phyloP scores from a whole-genome alignment of 2,329 filamentous ascomycete species.

The Cercospora sp. region DNA sequence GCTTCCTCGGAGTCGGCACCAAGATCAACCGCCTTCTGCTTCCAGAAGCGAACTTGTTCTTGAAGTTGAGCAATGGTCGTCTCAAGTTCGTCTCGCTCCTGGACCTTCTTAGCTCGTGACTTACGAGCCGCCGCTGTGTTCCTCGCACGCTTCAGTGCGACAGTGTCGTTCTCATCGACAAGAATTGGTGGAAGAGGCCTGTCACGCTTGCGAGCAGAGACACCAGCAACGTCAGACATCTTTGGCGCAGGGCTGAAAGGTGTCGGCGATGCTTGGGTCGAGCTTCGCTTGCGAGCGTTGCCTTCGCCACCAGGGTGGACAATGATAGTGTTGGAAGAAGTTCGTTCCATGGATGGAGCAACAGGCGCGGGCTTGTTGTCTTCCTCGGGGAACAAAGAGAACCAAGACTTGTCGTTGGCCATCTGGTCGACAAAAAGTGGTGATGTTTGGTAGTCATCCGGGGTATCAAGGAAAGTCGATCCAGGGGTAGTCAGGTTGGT shows the following conservation, averaged over 20 bases:
- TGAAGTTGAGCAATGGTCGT: slow-evolving; percentile 61
- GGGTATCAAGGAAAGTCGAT: slow-evolving; percentile 74
- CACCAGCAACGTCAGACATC: slow-evolving; percentile 69
- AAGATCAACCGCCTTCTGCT: slow-evolving; percentile 31
- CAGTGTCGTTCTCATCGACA: slow-evolving; percentile 70
- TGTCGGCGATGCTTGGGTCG: slow-evolving; percentile 42
- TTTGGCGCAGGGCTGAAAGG: slow-evolving; percentile 47
- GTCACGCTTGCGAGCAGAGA: slow-evolving; percentile 71
- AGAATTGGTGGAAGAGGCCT: slow-evolving; percentile 79
- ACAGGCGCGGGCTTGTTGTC: slow-evolving; percentile 36
- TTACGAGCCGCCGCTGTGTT: slow-evolving; percentile 94
- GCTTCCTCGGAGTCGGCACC: slow-evolving; percentile 19
- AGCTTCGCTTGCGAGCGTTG: slow-evolving; percentile 38
- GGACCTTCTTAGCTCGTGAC: slow-evolving; percentile 82
- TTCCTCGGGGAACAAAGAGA: slow-evolving; percentile 67
- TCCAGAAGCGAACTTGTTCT: slow-evolving; percentile 41
- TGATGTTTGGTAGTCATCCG: slow-evolving; percentile 74
- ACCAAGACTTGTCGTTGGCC: slow-evolving; percentile 66
- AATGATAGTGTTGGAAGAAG: slow-evolving; percentile 41
- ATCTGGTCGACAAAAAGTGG: slow-evolving; percentile 67
- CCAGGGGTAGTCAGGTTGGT: slow-evolving; percentile 81
- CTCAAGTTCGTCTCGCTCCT: slow-evolving; percentile 73
- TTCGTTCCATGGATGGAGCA: slow-evolving; percentile 46
- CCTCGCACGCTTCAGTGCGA: slow-evolving; percentile 89
- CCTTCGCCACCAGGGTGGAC: slow-evolving; percentile 41